phyloP scores from a whole-genome alignment of 257 asterid genomes.

The Avicennia marina region DNA sequence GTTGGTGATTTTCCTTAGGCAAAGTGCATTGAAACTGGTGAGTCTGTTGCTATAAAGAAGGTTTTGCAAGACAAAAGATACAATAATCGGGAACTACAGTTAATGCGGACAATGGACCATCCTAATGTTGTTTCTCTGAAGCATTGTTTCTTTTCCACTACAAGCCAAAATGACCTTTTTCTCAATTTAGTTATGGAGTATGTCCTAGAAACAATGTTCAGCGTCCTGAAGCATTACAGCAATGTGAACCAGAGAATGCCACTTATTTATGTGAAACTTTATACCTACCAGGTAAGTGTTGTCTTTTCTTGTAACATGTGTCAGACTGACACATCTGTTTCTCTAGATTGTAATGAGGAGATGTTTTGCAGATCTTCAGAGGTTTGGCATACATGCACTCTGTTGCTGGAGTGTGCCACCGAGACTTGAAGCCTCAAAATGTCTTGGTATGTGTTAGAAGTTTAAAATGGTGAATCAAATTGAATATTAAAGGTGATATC shows the following conservation, averaged over 20 bases:
- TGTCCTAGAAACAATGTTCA: not conserved
- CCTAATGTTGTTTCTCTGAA: not conserved
- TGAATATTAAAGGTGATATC: not conserved
- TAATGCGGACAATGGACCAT: not conserved
- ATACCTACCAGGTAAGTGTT: conserved; percentile 3
- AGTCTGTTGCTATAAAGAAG: not conserved
- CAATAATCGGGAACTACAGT: not conserved
- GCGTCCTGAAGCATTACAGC: not conserved
- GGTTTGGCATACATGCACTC: conserved; percentile 8
- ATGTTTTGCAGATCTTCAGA: not conserved
- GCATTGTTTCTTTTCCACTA: conserved; percentile 7
- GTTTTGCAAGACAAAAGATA: no score
- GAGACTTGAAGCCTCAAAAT: conserved; percentile 10
- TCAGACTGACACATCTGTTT: no score
- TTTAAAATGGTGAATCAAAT: not conserved
- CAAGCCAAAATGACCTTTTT: not conserved
- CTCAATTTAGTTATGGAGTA: no score
- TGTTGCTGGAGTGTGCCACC: conserved; percentile 6
- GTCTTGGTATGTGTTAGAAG: not conserved
- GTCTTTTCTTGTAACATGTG: not conserved
- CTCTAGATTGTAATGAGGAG: not conserved
- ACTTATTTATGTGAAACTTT: not conserved
- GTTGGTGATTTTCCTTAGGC: not conserved
- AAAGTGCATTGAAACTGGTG: not conserved
- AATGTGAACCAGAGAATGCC: not conserved